Evolutionary conservation across 768 basidiomycete species (phyloP).

Genomic region (Nidula microcarpa): DNA sequence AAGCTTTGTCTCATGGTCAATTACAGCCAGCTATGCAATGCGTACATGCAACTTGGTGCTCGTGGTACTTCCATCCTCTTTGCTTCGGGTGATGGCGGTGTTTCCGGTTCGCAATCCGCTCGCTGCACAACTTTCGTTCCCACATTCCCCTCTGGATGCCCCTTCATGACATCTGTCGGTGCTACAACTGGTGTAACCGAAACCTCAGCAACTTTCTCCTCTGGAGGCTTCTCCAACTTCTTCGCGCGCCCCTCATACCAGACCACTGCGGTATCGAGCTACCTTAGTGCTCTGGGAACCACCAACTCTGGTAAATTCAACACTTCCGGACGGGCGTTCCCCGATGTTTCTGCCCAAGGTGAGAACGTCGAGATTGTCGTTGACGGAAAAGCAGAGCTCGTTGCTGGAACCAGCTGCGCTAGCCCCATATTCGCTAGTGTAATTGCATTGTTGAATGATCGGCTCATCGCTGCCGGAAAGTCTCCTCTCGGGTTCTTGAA

Average conservation of each 20-base stretch:
- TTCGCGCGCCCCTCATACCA: constrained; percentile 24
- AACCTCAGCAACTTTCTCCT: constrained; percentile 39
- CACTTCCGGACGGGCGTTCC: constrained; percentile 26
- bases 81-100: constrained; percentile 46
- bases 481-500: constrained; percentile 32
- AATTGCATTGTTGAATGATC: constrained; percentile 45
- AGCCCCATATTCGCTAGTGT: constrained; percentile 34
- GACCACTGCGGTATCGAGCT: constrained; percentile 16
- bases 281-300: constrained; percentile 15
- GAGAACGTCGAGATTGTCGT: constrained; percentile 15
- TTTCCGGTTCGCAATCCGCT: constrained; percentile 12
- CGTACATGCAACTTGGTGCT: constrained; percentile 35
- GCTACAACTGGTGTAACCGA: constrained; percentile 40
- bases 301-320: constrained; percentile 42
- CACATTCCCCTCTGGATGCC: constrained; percentile 46
- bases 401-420: constrained; percentile 25
- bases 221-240: constrained; percentile 51
- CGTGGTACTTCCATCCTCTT: constrained; percentile 49
- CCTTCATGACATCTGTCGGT: constrained; percentile 30
- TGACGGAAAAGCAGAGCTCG: constrained; percentile 21
- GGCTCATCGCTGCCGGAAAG: constrained; percentile 29
- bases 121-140: constrained; percentile 29
- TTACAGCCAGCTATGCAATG: constrained; percentile 15
- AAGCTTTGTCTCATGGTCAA: neutral
- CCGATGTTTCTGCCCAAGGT: constrained; percentile 18